phyloP scores from a whole-genome alignment of 139 green algal genomes.

The Volvox africanus region DNA sequence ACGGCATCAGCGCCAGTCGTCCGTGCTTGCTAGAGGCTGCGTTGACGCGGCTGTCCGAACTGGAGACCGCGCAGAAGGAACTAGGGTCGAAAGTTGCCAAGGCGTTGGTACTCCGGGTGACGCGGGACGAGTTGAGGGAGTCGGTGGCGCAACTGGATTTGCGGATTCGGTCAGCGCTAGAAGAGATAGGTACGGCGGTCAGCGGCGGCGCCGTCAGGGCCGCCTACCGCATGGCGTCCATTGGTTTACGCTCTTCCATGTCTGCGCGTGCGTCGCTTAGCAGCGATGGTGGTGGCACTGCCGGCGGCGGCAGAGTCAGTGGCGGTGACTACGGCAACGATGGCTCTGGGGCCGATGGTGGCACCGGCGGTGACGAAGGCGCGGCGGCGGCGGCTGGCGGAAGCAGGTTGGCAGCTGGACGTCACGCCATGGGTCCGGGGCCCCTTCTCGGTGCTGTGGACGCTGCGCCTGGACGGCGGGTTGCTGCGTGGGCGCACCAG shows the following conservation, averaged over 20 bases:
- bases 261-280: neutral
- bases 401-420: neutral
- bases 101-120: constrained; percentile 9
- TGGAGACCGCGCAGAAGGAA: neutral
- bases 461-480: too few species aligned
- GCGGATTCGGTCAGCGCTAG: neutral
- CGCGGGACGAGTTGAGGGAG: constrained; percentile 34
- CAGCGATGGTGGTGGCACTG: neutral
- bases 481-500: too few species aligned
- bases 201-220: neutral
- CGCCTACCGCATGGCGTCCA: neutral
- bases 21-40: neutral
- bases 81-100: neutral
- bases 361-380: neutral
- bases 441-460: too few species aligned
- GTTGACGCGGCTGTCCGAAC: neutral
- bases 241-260: neutral
- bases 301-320: neutral
- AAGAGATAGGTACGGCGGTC: neutral
- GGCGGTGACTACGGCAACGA: neutral
- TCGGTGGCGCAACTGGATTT: neutral
- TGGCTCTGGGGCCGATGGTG: neutral
- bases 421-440: neutral
- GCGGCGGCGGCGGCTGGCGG: neutral
- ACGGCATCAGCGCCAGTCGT: neutral